phyloP scores from a whole-genome alignment of 2,329 filamentous ascomycete genomes.

The Pseudogymnoascus sp. region DNA sequence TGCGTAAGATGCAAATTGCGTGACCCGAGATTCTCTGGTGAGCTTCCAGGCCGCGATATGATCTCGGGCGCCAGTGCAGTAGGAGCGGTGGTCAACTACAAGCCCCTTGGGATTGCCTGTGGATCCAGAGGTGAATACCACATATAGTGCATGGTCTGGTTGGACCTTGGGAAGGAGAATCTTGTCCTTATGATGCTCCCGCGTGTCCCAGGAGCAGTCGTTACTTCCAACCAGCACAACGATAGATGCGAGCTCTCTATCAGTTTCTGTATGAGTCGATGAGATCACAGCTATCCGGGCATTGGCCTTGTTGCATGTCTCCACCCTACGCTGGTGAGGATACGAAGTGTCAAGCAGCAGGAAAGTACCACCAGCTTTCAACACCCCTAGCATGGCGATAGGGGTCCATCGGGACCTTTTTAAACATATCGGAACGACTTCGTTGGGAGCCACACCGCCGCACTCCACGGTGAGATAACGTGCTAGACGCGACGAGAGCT shows the following conservation, averaged over 20 bases:
- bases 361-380: constrained; percentile 23
- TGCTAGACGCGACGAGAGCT: neutral
- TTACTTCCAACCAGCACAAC: neutral
- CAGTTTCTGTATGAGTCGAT: neutral
- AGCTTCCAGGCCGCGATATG: constrained; percentile 1
- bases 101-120: constrained; percentile 21
- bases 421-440: constrained; percentile 17
- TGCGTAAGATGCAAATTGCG: constrained; percentile 19
- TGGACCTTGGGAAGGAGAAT: neutral
- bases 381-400: constrained; percentile 23
- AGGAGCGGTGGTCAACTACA: constrained; percentile 15
- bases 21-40: constrained; percentile 9
- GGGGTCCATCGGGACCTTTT: constrained; percentile 20
- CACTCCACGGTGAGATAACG: neutral
- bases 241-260: neutral
- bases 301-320: neutral
- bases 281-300: neutral
- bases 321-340: constrained; percentile 21
- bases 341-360: constrained; percentile 24
- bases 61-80: constrained; percentile 9
- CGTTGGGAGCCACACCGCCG: constrained; percentile 11
- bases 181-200: neutral
- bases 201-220: neutral
- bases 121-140: constrained; percentile 18
- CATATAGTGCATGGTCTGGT: neutral